These are phyloP conservation scores for Hemerocallis citrina DNA, from an alignment of 106 monocot species.

Conservation along the genomic window DNA sequence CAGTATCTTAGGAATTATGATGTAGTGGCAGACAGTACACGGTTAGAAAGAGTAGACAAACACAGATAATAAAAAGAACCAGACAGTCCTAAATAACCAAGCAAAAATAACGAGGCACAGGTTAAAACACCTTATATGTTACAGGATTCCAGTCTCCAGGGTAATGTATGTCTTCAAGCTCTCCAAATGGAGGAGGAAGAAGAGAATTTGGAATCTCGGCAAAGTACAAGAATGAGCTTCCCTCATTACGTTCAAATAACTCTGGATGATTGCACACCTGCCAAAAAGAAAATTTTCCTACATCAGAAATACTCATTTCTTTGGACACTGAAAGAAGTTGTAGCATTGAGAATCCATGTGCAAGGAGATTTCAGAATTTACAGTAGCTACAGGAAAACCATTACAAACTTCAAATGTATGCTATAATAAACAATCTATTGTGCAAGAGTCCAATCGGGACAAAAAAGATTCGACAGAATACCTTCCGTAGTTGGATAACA, in stretches of 20 bases:
- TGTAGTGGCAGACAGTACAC: too few species aligned
- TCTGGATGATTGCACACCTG: conserved; percentile 99
- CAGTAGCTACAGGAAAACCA: too few species aligned
- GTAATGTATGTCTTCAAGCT: conserved; percentile 64
- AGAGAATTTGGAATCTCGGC: conserved; percentile 77
- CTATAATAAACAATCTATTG: neutral
- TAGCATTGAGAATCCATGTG: too few species aligned
- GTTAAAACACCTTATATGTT: conserved; percentile 53
- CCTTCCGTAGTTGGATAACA: conserved; percentile 95
- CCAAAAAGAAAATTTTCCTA: neutral
- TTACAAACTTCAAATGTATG: neutral
- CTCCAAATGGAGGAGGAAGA: conserved; percentile 76
- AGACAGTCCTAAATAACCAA: neutral
- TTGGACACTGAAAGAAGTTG: neutral
- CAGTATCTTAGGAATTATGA: too few species aligned
- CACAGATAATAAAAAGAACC: neutral
- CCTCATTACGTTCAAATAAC: conserved; percentile 97
- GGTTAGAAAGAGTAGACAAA: neutral
- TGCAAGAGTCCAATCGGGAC: too few species aligned
- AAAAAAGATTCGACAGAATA: conserved; percentile 10
- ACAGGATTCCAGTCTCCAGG: conserved; percentile 85
- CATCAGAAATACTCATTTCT: conserved; percentile 2
- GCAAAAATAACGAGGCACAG: neutral
- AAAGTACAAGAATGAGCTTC: conserved; percentile 82
- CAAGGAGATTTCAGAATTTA: too few species aligned